phyloP scores from a whole-genome alignment of 2,329 filamentous ascomycete genomes.

The Drechslerella coelobrocha region DNA sequence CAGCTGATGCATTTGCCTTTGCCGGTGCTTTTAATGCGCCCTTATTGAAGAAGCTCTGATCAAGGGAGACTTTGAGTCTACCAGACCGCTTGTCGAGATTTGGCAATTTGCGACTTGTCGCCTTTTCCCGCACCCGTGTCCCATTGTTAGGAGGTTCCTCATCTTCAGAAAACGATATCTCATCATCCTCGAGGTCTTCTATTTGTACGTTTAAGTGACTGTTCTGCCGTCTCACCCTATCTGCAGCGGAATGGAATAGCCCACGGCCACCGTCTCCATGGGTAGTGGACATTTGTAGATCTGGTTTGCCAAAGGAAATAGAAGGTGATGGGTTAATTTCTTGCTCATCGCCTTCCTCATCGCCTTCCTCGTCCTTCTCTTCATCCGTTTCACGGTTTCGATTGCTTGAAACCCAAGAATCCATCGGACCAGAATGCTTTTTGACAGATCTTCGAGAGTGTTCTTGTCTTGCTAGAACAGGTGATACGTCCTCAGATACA shows the following conservation, averaged over 20 bases:
- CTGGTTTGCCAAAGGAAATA: conserved; percentile 31
- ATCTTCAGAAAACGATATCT: conserved; percentile 36
- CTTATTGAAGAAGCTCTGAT: conserved; percentile 15
- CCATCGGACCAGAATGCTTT: conserved; percentile 22
- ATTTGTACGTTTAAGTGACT: not conserved
- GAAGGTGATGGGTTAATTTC: conserved; percentile 1
- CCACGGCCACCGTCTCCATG: conserved; percentile 40
- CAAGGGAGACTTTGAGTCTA: conserved; percentile 1
- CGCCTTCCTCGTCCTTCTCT: conserved; percentile 1
- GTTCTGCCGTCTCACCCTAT: conserved; percentile 24
- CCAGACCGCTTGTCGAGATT: not conserved
- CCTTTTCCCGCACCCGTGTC: not conserved
- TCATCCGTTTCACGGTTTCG: not conserved
- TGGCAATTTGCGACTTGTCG: not conserved
- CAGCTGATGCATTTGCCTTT: not conserved
- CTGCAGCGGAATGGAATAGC: conserved; percentile 27
- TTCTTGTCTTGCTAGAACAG: conserved; percentile 6
- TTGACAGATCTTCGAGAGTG: conserved; percentile 1
- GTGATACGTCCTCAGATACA: not conserved
- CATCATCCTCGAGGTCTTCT: conserved; percentile 26
- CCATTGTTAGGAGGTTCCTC: conserved; percentile 11
- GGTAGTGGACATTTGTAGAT: conserved; percentile 19
- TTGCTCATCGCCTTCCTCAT: conserved; percentile 2
- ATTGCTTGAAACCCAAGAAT: conserved; percentile 22
- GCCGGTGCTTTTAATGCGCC: conserved; percentile 3